Evolutionary conservation across 2,329 filamentous ascomycete species (phyloP), one percentile per base, ranked within the genome.

Genomic region (Dryadomyces sulphureus): DNA sequence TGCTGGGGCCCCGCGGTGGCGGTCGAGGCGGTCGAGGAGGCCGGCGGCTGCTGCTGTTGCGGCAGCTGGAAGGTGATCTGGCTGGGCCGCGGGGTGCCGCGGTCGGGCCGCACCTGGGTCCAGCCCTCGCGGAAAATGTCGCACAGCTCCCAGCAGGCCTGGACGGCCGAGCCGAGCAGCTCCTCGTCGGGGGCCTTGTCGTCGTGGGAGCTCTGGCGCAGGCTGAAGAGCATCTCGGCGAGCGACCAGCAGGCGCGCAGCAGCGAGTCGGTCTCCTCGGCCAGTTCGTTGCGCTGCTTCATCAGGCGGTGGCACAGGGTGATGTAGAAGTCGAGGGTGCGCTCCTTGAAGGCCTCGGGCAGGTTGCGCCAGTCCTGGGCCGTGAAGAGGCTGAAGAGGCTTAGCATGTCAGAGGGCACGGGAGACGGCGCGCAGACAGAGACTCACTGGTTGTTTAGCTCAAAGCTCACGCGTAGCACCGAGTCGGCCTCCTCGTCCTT

Each of bases 221-320:
- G 72, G 59, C 79, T 93, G 62, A 94, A 94, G 0, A 96, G 74
- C 79, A 93, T 93, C 61, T 94, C 89, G 7, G 89, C 87, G 12
- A 96, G 65, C 3, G 81, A 76, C 90, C 90, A 95, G 58, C 89
- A 94, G 20, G 88, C 85, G 46, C 81, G 75, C 4, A 95, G 71
- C 4, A 95, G 70, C 7, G 84, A 80, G 59, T 94, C 88, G 0
- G 86, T 90, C 56, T 94, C 86, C 51, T 84, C 81, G 0, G 79
- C 80, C 2, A 89, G 62, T 24, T 85, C 81, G 45, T 77, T 83
- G 48, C 85, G 77, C 61, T 94, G 87, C 61, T 94, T 95, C 88
- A 95, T 95, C n/a, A 95, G 65, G 35, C 90, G 79, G 61, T 95
- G 90, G 57, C 90, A 95, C 3, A 96, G 63, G 0, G 90, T 94